Conservation (phyloP, 2,329 filamentous ascomycete genomes). For the Apiospora kogelbergensis region DNA sequence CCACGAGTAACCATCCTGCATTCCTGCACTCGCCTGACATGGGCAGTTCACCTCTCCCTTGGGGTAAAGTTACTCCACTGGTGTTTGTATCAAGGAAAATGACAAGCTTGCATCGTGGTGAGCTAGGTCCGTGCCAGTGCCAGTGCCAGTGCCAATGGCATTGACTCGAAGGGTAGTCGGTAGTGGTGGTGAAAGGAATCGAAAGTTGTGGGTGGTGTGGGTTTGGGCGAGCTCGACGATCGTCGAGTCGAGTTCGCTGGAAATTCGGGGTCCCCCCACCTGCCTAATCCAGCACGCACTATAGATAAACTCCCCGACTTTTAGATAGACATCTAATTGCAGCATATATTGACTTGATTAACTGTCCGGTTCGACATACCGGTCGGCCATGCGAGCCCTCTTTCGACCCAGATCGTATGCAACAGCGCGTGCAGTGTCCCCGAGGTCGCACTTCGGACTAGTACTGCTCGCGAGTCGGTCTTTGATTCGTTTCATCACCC, state of each 20-base stretch:
- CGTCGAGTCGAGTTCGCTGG: not conserved
- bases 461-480: not conserved
- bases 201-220: not conserved
- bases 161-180: slow-evolving; percentile 7
- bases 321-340: not conserved
- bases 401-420: not conserved
- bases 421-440: not conserved
- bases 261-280: not conserved
- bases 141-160: not conserved
- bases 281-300: not conserved
- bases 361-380: not conserved
- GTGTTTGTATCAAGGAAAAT: not conserved
- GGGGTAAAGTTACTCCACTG: not conserved
- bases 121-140: not conserved
- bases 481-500: slow-evolving; percentile 6
- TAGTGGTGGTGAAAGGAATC: not conserved
- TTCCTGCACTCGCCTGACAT: not conserved
- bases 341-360: not conserved
- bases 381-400: not conserved
- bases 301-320: not conserved
- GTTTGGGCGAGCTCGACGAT: not conserved
- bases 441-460: slow-evolving; percentile 1
- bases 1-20: not conserved
- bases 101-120: not conserved
- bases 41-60: not conserved